Base-by-base conservation (phyloP, 805 yeast species). In the Pichia manshurica region DNA sequence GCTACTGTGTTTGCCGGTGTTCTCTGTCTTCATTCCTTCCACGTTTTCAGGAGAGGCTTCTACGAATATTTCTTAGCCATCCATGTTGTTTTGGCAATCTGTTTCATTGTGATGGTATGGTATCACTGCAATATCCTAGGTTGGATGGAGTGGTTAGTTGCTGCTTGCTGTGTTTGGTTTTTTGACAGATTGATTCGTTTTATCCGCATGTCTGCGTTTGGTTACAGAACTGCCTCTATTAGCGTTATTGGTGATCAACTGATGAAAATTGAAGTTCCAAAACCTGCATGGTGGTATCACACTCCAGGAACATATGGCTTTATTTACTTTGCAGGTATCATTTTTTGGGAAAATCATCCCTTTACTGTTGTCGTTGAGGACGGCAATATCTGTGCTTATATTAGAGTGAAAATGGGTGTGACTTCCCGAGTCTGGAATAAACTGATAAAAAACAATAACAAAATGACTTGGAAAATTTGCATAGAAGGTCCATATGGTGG, bases 281-380 rank as follows among this genome's bases (percentile, higher is more conserved):
- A 72, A 54, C 84, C 87, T 19, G 58, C 59, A 4, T 59, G 56
- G 44, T 77, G 82, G 73, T 67, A 66, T 34, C 66, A 73, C 19
- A 64, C 58, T 48, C 82, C 88, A 2, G 84, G 86, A 25, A 68
- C 75, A n/a, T 78, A 67, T 60, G 79, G 73, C 1, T 84, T 66
- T 57, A 60, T 84, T 33, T 78, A 82, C 63, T 78, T 82, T 59
- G 53, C 78, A 46, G 68, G 74, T 47, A 58, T 68, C 4, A 61
- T 72, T 33, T 78, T 80, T 57, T 82, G 82, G 81, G 87, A 84
- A 60, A 77, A 84, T 4, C 89, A 84, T 61, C 91, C 90, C 1
- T 82, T 84, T 63, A 79, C 87, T 1, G 59, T 77, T 3, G 64
- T 75, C 29, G 67, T 68, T 48, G 61, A 65, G 28, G 69, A 65